Conservation (phyloP, 176 grass and related monocot genomes). For the Paspalum vaginatum region DNA sequence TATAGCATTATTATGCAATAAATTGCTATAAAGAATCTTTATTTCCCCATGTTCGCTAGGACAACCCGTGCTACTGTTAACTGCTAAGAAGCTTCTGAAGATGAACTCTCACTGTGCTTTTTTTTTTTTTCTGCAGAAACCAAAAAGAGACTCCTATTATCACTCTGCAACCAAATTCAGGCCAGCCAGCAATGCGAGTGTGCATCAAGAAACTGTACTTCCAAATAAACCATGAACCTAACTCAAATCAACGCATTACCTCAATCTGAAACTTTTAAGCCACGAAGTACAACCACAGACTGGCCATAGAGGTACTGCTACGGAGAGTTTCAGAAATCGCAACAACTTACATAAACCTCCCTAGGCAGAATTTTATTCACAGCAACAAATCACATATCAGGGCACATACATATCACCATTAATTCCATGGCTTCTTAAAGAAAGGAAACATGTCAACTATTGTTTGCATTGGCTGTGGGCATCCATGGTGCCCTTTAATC, state of each 20-base stretch:
- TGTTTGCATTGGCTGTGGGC: neutral
- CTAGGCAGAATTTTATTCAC: neutral
- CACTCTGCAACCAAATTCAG: neutral
- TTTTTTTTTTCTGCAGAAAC: neutral
- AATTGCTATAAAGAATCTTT: too few species aligned
- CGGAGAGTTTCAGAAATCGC: neutral
- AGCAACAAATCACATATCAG: neutral
- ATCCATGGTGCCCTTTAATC: neutral
- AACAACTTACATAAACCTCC: neutral
- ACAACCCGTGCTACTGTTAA: too few species aligned
- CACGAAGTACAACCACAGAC: neutral
- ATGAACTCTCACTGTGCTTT: neutral
- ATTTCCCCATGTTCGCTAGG: too few species aligned
- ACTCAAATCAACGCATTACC: neutral
- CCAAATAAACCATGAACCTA: neutral
- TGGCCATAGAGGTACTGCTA: neutral
- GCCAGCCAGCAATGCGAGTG: too few species aligned
- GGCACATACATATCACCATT: neutral
- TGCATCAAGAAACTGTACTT: too few species aligned
- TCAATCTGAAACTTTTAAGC: slow-evolving; percentile 15
- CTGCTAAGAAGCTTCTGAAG: neutral
- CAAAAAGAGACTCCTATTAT: neutral
- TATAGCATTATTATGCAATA: too few species aligned
- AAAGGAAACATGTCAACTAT: neutral
- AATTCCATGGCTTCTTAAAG: neutral